Conservation (phyloP, 2,329 filamentous ascomycete genomes). For the Xylaria sp. region DNA sequence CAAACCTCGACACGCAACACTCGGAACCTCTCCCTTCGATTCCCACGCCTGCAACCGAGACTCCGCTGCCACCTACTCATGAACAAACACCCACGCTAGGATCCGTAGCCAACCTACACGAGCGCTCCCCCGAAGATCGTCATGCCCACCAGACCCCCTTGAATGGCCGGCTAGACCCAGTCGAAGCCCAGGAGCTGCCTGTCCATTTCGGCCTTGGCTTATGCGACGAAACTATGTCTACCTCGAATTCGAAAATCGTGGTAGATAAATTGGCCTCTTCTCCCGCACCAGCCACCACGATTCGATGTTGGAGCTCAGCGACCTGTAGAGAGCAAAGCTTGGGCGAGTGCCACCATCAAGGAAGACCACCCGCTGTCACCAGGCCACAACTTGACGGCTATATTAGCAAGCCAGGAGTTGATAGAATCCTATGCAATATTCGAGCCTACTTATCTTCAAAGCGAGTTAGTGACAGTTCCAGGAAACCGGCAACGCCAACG, state of each 20-base stretch:
- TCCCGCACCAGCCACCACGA: constrained; percentile 18
- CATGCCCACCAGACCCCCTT: constrained; percentile 24
- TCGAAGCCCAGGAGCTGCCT: not conserved
- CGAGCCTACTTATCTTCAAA: constrained; percentile 35
- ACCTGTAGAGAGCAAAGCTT: constrained; percentile 6
- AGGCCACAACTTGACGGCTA: constrained; percentile 2
- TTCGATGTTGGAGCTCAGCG: constrained; percentile 25
- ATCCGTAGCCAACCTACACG: constrained; percentile 10
- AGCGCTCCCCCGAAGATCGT: constrained; percentile 16
- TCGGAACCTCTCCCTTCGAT: constrained; percentile 27
- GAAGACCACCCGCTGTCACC: constrained; percentile 2
- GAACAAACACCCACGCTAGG: not conserved
- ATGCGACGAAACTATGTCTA: not conserved
- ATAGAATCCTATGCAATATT: constrained; percentile 36
- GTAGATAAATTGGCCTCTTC: constrained; percentile 13
- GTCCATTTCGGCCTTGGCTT: not conserved
- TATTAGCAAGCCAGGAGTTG: constrained; percentile 26
- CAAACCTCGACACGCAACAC: not conserved
- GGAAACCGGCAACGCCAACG: not conserved
- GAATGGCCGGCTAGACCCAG: constrained; percentile 11
- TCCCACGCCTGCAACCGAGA: constrained; percentile 4
- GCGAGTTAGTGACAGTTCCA: constrained; percentile 26
- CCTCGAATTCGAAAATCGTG: not conserved
- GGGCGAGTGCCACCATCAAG: constrained; percentile 1
- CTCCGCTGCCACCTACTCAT: not conserved